Evolutionary conservation across 2,329 filamentous ascomycete species (phyloP).

Genomic region (Colletotrichum camelliae): DNA sequence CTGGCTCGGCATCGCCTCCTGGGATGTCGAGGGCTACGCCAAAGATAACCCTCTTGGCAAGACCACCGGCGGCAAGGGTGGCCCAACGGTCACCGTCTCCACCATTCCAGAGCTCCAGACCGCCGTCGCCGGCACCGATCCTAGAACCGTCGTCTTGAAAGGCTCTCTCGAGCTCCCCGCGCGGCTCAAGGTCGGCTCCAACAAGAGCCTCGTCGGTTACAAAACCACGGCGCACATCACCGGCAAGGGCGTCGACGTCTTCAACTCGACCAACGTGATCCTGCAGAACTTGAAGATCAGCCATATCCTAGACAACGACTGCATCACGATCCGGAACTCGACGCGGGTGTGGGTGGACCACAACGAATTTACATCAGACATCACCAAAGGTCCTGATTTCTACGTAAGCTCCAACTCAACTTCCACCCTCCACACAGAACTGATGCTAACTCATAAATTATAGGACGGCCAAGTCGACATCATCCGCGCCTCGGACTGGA

Average conservation of each 20-base stretch:
- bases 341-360: slow-evolving; percentile 54
- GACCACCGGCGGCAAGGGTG: slow-evolving; percentile 48
- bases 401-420: slow-evolving; percentile 27
- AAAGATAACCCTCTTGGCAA: slow-evolving; percentile 40
- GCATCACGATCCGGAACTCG: slow-evolving; percentile 48
- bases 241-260: slow-evolving; percentile 39
- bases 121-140: slow-evolving; percentile 46
- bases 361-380: slow-evolving; percentile 50
- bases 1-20: slow-evolving; percentile 26
- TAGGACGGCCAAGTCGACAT: slow-evolving; percentile 52
- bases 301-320: slow-evolving; percentile 44
- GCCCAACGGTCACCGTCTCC: slow-evolving; percentile 50
- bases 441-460: not conserved
- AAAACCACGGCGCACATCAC: slow-evolving; percentile 39
- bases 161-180: slow-evolving; percentile 45
- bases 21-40: slow-evolving; percentile 28
- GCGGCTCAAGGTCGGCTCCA: slow-evolving; percentile 48
- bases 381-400: slow-evolving; percentile 41
- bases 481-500: slow-evolving; percentile 47
- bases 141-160: slow-evolving; percentile 47
- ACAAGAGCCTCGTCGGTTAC: slow-evolving; percentile 47
- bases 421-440: not conserved
- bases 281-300: slow-evolving; percentile 42
- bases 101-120: slow-evolving; percentile 46
- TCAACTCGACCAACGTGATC: slow-evolving; percentile 42